Percentiles rank a stretch among this genome's conserved stretches.
Conservation (phyloP, 2,329 filamentous ascomycete genomes). For the Chrysosporium keratinophilum region DNA sequence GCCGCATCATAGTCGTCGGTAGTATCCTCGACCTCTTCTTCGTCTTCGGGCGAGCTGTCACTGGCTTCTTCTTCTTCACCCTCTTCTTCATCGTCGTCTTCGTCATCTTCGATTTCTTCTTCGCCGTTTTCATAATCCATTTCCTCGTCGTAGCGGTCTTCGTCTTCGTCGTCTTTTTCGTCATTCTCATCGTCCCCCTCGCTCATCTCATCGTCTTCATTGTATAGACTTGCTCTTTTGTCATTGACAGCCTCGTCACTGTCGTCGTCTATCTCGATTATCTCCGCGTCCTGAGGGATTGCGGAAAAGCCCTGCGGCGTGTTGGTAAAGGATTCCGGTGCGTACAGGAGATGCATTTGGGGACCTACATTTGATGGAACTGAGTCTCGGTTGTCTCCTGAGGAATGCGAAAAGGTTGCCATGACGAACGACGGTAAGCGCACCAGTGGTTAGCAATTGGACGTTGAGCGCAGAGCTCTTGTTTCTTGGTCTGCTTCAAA, state of each 20-base stretch:
- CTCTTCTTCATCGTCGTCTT: conserved; percentile 10
- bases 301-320: neutral
- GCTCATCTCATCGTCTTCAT: conserved; percentile 22
- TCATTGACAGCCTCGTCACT: conserved; percentile 21
- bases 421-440: neutral
- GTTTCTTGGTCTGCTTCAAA: conserved; percentile 1
- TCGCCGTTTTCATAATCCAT: conserved; percentile 25
- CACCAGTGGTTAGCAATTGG: neutral
- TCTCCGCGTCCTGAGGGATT: conserved; percentile 24
- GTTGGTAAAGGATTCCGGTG: neutral
- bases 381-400: neutral
- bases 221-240: conserved; percentile 21
- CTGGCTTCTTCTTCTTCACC: neutral
- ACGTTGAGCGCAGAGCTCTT: neutral
- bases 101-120: conserved; percentile 20
- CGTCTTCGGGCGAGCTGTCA: neutral
- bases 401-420: neutral
- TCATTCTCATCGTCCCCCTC: conserved; percentile 21
- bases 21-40: conserved; percentile 23
- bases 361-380: conserved; percentile 7
- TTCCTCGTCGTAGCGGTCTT: conserved; percentile 18
- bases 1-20: conserved; percentile 23
- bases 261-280: conserved; percentile 33
- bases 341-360: neutral
- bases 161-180: conserved; percentile 18